Conservation (phyloP, 352 stramenopile genomes). For the Globisporangium heterothallicum region DNA sequence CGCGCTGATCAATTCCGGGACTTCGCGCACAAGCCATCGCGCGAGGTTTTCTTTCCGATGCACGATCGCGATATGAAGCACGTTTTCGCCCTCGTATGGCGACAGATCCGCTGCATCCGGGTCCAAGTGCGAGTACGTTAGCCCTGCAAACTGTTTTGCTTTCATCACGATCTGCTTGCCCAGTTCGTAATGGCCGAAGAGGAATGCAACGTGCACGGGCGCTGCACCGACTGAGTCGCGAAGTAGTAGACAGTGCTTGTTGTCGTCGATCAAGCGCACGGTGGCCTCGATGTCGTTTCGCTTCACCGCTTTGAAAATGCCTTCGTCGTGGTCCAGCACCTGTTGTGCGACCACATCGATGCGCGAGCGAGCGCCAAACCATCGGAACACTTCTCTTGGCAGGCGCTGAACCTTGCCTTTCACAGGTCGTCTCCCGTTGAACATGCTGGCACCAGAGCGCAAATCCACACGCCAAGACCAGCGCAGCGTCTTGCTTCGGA, state of each 20-base stretch:
- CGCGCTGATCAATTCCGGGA: slow-evolving; percentile 33
- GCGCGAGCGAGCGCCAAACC: slow-evolving; percentile 17
- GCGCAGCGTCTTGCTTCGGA: too few relatives aligned
- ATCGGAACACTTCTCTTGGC: slow-evolving; percentile 17
- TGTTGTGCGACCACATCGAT: slow-evolving; percentile 63
- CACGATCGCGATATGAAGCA: slow-evolving; percentile 65
- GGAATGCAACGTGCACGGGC: slow-evolving; percentile 48
- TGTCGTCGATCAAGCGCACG: slow-evolving; percentile 26
- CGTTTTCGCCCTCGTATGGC: slow-evolving; percentile 57
- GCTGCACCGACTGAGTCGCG: slow-evolving; percentile 48
- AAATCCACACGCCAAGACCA: too few relatives aligned
- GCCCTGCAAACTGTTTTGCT: slow-evolving; percentile 20
- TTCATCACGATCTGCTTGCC: slow-evolving; percentile 37
- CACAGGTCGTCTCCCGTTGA: slow-evolving; percentile 12
- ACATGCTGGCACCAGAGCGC: not conserved
- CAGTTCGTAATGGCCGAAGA: slow-evolving; percentile 53
- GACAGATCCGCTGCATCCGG: slow-evolving; percentile 18
- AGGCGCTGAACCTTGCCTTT: slow-evolving; percentile 12
- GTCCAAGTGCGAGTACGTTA: slow-evolving; percentile 35
- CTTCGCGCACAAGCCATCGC: slow-evolving; percentile 30
- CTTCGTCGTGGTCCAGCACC: slow-evolving; percentile 46
- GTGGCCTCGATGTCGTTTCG: slow-evolving; percentile 27
- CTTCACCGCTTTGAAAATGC: slow-evolving; percentile 49
- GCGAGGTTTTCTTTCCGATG: slow-evolving; percentile 33
- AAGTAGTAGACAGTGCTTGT: slow-evolving; percentile 27